These are phyloP conservation scores for Panellus pusillus DNA, from an alignment of 768 basidiomycete species.

Conservation along the genomic window DNA sequence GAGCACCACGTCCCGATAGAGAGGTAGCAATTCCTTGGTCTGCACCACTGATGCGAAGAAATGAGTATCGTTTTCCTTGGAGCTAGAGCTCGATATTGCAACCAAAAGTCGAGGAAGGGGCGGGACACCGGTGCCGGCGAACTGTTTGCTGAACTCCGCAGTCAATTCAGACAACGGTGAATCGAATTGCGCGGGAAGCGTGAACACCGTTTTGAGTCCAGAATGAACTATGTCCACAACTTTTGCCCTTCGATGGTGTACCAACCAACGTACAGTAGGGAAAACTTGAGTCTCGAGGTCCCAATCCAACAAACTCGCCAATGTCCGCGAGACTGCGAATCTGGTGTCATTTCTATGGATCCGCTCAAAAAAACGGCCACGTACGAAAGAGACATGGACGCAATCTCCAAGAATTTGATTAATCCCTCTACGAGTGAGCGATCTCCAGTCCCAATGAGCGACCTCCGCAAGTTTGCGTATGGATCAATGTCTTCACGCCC, in stretches of 20 bases:
- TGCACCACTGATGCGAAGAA: constrained; percentile 81
- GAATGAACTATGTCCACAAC: constrained; percentile 83
- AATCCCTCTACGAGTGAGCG: constrained; percentile 67
- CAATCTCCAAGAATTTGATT: constrained; percentile 72
- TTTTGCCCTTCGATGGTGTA: constrained; percentile 87
- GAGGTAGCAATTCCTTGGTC: constrained; percentile 60
- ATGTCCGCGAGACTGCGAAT: constrained; percentile 68
- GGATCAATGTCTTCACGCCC: constrained; percentile 55
- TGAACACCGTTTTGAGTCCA: constrained; percentile 80
- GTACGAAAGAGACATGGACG: constrained; percentile 74
- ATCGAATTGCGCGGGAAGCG: constrained; percentile 65
- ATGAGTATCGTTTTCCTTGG: constrained; percentile 64
- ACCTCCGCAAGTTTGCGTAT: constrained; percentile 57
- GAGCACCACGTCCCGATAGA: constrained; percentile 80
- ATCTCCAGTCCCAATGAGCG: constrained; percentile 65
- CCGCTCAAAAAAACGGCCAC: constrained; percentile 30
- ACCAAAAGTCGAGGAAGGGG: constrained; percentile 75
- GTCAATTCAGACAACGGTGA: constrained; percentile 56
- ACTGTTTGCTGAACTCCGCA: constrained; percentile 59
- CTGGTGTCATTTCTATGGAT: not conserved
- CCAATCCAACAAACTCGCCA: constrained; percentile 79
- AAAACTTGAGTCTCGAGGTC: constrained; percentile 81
- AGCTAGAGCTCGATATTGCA: constrained; percentile 66
- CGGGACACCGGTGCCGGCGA: constrained; percentile 60
- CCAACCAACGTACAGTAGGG: constrained; percentile 89